Base-by-base conservation (phyloP, 106 monocot genomes). In the Apostasia shenzhenica region DNA sequence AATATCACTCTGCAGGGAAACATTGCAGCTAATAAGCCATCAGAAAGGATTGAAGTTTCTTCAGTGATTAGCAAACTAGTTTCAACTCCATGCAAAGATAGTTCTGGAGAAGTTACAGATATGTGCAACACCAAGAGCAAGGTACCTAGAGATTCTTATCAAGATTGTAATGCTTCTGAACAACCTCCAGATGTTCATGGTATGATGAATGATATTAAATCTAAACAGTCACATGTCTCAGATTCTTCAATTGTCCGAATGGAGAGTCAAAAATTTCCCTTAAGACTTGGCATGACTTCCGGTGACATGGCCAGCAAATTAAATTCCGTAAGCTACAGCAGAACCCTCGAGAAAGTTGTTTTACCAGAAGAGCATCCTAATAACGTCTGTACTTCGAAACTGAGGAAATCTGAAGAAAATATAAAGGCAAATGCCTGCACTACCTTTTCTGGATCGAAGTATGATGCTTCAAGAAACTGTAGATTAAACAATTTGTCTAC, bases 291-390 rank as follows among this genome's bases (percentile, higher is more conserved):
- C 44, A 45, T 69, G 56, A 54, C 51, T 42, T 66, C 71, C 0
- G 45, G 55, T 56, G 47, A 57, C 63, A n/a, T 48, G 8, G 69
- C 70, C 55, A 53, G 60, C 70, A 78, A 76, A 41, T 61, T 54
- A 6, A 72, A 66, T 46, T 53, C 37, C 46, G 11, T 60, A 68
- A 80, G 47, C 61, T 81, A 80, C 68, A 68, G 73, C 12, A 76
- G 72, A 67, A 56, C 7, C 50, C 26, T 41, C 45, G 70, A 57
- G 64, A 81, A 74, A 55, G 81, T 73, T 45, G 59, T 60, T 62
- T 64, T 63, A 55, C 61, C 54, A 14, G 76, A 62, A 66, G 73
- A 63, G 45, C 37, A 41, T 38, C 37, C 63, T 48, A 55, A 49
- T 50, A 41, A 37, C 50, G 26, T 48, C 26, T 8, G 8, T 43